phyloP scores from a whole-genome alignment of 371 early-diverging fungal species.

The Lichtheimia hyalospora region DNA sequence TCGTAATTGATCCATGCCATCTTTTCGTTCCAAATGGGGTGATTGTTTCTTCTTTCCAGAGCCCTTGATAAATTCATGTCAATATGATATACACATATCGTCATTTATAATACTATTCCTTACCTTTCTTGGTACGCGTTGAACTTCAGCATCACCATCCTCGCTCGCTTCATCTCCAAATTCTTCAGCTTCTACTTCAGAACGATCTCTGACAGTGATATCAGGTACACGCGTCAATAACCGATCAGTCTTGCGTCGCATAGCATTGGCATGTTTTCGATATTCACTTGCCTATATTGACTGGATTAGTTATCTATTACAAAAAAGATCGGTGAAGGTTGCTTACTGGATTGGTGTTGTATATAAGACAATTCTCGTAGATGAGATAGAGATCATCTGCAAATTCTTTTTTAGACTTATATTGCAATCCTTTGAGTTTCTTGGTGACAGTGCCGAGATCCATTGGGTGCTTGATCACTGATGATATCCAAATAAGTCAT shows the following conservation, averaged over 20 bases:
- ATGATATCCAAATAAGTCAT: neutral
- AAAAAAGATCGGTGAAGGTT: neutral
- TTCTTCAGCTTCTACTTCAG: constrained; percentile 56
- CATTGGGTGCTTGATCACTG: constrained; percentile 92
- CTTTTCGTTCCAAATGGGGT: neutral
- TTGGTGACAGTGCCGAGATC: constrained; percentile 88
- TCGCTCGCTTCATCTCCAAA: constrained; percentile 52
- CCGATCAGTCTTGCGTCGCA: constrained; percentile 75
- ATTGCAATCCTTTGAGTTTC: constrained; percentile 71
- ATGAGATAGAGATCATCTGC: constrained; percentile 79
- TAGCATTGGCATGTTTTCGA: constrained; percentile 81
- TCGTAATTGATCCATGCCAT: constrained; percentile 7
- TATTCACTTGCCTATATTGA: constrained; percentile 60
- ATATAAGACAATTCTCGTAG: constrained; percentile 81
- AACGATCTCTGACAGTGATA: constrained; percentile 64
- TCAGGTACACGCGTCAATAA: constrained; percentile 84
- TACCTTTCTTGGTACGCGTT: constrained; percentile 40
- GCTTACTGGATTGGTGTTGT: constrained; percentile 73
- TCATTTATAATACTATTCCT: constrained; percentile 9
- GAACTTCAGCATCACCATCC: constrained; percentile 40
- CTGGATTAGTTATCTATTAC: neutral
- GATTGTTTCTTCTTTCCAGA: constrained; percentile 15
- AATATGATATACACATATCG: constrained; percentile 6
- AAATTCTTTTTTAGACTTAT: constrained; percentile 80
- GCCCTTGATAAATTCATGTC: constrained; percentile 2